phyloP scores from a whole-genome alignment of 2,329 filamentous ascomycete genomes.

The Penicillium sp. region DNA sequence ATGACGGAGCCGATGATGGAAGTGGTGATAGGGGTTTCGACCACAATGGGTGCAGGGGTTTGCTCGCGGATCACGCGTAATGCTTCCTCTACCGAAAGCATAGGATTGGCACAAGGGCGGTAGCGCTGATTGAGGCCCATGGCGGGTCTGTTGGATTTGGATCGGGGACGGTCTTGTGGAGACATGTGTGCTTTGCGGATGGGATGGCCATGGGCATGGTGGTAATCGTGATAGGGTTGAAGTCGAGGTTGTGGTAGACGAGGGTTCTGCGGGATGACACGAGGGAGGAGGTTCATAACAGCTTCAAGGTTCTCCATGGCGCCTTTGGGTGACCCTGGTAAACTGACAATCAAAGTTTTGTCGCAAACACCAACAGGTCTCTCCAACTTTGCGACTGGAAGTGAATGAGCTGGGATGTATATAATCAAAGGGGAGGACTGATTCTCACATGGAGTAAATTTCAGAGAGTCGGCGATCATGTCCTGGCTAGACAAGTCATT shows the following conservation, averaged over 20 bases:
- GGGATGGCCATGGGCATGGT: background rate
- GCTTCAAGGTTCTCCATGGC: background rate
- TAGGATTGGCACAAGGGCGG: background rate
- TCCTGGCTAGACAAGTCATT: background rate
- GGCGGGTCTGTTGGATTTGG: conserved; percentile 20
- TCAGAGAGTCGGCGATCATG: background rate
- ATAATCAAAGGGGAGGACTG: background rate
- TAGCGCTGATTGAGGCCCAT: background rate
- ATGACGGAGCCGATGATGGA: conserved; percentile 71
- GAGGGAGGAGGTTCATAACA: background rate
- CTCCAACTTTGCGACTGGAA: background rate
- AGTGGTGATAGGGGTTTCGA: conserved; percentile 59
- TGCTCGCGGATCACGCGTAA: conserved; percentile 66
- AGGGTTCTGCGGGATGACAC: background rate
- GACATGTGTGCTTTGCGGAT: conserved; percentile 45
- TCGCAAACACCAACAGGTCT: background rate
- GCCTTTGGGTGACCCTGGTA: background rate
- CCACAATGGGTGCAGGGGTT: conserved; percentile 59
- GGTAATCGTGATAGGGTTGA: background rate
- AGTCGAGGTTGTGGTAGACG: background rate
- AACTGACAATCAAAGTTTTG: background rate
- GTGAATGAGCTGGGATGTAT: background rate
- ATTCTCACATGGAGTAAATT: background rate
- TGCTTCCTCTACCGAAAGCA: conserved; percentile 82
- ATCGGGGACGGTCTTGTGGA: conserved; percentile 53